Evolutionary conservation across 768 basidiomycete genomes (phyloP).

Genomic region (Mycena polygramma): DNA sequence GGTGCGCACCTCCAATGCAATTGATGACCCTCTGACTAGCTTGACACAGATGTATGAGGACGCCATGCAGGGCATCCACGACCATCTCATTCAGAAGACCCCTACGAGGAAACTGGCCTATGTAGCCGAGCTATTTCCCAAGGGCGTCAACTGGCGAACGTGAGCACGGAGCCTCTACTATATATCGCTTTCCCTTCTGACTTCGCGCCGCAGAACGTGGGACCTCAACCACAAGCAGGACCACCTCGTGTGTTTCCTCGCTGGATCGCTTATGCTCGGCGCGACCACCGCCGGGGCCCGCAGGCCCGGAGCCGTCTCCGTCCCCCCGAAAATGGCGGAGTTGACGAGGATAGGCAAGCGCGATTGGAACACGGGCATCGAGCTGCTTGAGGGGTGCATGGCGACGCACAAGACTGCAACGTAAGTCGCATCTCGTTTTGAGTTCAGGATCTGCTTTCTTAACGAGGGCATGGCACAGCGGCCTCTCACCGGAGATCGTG

Average conservation of each 20-base stretch:
- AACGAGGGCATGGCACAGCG: constrained; percentile 49
- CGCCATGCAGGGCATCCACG: constrained; percentile 77
- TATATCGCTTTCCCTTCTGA: neutral
- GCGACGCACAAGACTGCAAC: constrained; percentile 73
- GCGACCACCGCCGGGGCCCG: constrained; percentile 66
- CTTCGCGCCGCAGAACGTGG: constrained; percentile 60
- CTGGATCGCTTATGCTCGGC: constrained; percentile 81
- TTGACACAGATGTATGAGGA: constrained; percentile 76
- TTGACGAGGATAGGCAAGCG: constrained; percentile 62
- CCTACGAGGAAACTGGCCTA: constrained; percentile 64
- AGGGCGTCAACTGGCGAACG: constrained; percentile 41
- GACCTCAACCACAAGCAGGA: constrained; percentile 77
- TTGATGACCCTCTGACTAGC: neutral
- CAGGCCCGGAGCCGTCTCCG: constrained; percentile 51
- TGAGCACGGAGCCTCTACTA: constrained; percentile 47
- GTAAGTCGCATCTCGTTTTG: constrained; percentile 42
- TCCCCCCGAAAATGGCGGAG: constrained; percentile 64
- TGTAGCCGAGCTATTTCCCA: constrained; percentile 74
- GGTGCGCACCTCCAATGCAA: constrained; percentile 45
- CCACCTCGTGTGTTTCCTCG: constrained; percentile 87
- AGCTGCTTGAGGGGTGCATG: constrained; percentile 80
- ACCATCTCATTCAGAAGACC: constrained; percentile 68
- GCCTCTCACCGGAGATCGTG: constrained; percentile 64
- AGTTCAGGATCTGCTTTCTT: neutral
- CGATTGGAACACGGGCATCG: constrained; percentile 76